Evolutionary conservation across 2,329 filamentous ascomycete genomes (phyloP), one percentile per base, ranked within the genome.

Genomic region (Mariannaea sp.): DNA sequence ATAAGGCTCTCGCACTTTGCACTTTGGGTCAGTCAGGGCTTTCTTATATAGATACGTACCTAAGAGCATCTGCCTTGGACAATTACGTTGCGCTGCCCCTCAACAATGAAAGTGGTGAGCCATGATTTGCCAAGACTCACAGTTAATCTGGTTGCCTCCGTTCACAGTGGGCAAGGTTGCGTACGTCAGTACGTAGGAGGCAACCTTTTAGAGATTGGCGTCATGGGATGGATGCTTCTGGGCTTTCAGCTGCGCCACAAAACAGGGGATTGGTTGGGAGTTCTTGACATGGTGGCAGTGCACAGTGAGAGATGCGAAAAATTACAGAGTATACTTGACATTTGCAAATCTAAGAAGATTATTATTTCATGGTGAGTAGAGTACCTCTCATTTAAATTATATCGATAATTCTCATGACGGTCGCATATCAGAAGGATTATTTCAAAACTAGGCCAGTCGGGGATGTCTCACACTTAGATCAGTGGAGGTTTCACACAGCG

Each of bases 101-200:
- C 32, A 24, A 24, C 22, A 24, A 8, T 8, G 8, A 49, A 44
- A 22, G 29, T 24, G 17, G 50, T 44, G 44, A 39, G 39, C 27
- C 44, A 40, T 38, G 49, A 40, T 45, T 43, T 26, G 50, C 35
- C 44, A 27, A 44, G 41, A 7, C n/a, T n/a, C 26, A 41, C n/a
- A 42, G 38, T 32, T 32, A 43, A 40, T 47, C 40, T 49, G 45
- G 51, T 49, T 54, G 51, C 51, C 51, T 54, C 51, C 26, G 32
- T 47, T 33, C 10, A 12, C 17, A 13, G 41, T 35, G 13, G 41
- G 14, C 35, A 52, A 42, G 49, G 39, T 49, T 53, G 51, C 51
- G 51, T 43, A 45, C 36, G 35, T 32, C 20, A 29, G 9, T 22
- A 17, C 33, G 32, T 51, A 39, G 30, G 49, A 52, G 49, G 50